Base-by-base conservation (phyloP, 768 basidiomycete genomes). In the Lentinus brumalis region DNA sequence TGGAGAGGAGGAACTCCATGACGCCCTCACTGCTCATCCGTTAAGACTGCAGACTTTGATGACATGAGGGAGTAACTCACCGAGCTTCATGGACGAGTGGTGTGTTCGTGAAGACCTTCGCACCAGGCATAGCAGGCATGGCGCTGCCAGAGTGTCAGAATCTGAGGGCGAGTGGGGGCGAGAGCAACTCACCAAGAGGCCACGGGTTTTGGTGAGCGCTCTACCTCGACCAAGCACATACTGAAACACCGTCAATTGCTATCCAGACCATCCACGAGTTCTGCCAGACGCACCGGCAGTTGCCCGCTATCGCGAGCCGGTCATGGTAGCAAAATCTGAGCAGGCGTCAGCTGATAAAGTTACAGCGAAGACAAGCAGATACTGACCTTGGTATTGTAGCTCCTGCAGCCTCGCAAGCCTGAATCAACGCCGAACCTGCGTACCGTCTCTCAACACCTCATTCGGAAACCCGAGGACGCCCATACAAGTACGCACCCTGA, bases 221-320 rank as follows among this genome's bases (percentile, higher is more conserved):
- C 93, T 53, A 99, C 96, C 77, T 99, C 97, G 41, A 99, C 97
- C 52, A 99, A 79, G 76, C 97, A 99, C 97, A 99, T 99, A 67
- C 96, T 93, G 63, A 5, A 56, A 50, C 50, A 47, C 46, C 31
- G 39, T 63, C 45, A 65, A 35, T 21, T 21, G 26, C 50, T 58
- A 55, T 47, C 51, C 35, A 35, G 11, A 11, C 11, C 1, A 26
- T 35, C 35, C 35, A 35, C 7, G 35, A 50, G 30, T 41, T 35
- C 11, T 12, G 10, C 35, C 51, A 8, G 15, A 75, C 89, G 75
- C 66, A 92, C 92, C 92, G 91, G 79, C 96, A 98, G 74, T 98
- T 98, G 53, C 96, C 96, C 67, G 96, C 96, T 70, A 98, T 96
- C 51, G 96, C 94, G 29, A 98, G 86, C 69, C 95, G 91, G 56